Evolutionary conservation across 2,329 filamentous ascomycete genomes (phyloP).

Genomic region (Aureobasidium sp.): DNA sequence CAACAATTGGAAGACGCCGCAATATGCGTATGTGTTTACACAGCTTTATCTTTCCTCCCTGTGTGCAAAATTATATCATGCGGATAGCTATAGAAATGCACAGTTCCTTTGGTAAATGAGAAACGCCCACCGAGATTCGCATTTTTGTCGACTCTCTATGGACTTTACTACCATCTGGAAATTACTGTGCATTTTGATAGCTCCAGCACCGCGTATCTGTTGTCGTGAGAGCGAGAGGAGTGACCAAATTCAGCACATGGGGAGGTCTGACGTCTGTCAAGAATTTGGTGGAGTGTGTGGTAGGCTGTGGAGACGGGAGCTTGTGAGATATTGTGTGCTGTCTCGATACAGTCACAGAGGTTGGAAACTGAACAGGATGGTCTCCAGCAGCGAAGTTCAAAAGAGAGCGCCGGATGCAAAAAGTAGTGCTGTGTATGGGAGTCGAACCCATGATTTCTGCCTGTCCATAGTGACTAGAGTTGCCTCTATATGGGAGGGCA

Average conservation of each 20-base stretch:
- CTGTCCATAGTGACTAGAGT: background rate
- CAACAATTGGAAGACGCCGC: background rate
- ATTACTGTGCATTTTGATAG: too few species aligned
- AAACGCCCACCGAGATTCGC: too few species aligned
- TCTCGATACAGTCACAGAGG: background rate
- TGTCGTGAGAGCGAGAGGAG: too few species aligned
- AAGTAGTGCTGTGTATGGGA: background rate
- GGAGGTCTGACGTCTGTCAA: background rate
- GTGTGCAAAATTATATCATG: too few species aligned
- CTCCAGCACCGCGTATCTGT: too few species aligned
- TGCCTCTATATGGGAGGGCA: background rate
- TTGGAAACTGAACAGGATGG: background rate
- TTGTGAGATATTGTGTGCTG: background rate
- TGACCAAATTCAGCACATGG: background rate
- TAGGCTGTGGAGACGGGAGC: background rate
- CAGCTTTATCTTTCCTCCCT: too few species aligned
- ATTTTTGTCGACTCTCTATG: too few species aligned
- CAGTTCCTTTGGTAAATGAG: too few species aligned
- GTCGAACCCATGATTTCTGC: conserved; percentile 8
- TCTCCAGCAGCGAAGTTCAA: too few species aligned
- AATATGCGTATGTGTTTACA: too few species aligned
- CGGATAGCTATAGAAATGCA: too few species aligned
- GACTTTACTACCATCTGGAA: too few species aligned
- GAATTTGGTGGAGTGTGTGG: background rate
- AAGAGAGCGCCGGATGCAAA: background rate